Base-by-base conservation (phyloP, 306 rosid genomes). In the Cucumis sativus region DNA sequence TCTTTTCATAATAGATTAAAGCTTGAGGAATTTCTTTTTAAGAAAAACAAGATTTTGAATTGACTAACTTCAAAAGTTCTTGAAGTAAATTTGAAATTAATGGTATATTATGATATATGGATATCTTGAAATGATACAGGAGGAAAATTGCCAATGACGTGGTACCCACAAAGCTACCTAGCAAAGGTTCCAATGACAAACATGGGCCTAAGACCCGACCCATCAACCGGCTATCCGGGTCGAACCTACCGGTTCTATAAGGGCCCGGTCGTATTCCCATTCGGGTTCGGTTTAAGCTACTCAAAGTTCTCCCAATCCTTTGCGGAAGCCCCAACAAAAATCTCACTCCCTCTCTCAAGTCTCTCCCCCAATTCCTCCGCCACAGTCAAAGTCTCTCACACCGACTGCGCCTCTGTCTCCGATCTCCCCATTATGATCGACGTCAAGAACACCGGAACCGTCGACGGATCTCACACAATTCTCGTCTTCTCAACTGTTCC, bases 191-290 rank as follows among this genome's bases (percentile, higher is more conserved):
- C 97, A 10, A 95, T 92, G 99, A 92, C 96, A 78, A 85, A 75
- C 81, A 95, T 95, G 99, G 93, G 74, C 76, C 79, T 95, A 89
- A 20, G 90, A 15, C 80, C 97, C 12, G 78, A 89, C 82, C 88
- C 88, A 47, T 75, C 86, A 82, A 74, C 61, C 2, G 96, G 97
- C 37, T 95, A 95, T 76, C 99, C 97, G 0, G 99, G 97, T 4
- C 83, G 99, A 56, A 92, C 99, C 14, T 95, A 95, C 80, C 84
- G 97, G 67, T 95, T 95, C 82, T 95, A 95, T 86, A 88, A 89
- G 35, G 99, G 99, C 3, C 96, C 97, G 2, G 93, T 92, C 4
- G 96, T 95, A 0, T 95, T 81, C 80, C 91, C 93, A 12, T 95
- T 95, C 41, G 99, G 99, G 45, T 65, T 82, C 43, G 99, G 99